A percentile compares a stretch with the other conserved stretches of the same genome.
phyloP scores from a whole-genome alignment of 768 basidiomycete genomes.

The Podaxis sp. region DNA sequence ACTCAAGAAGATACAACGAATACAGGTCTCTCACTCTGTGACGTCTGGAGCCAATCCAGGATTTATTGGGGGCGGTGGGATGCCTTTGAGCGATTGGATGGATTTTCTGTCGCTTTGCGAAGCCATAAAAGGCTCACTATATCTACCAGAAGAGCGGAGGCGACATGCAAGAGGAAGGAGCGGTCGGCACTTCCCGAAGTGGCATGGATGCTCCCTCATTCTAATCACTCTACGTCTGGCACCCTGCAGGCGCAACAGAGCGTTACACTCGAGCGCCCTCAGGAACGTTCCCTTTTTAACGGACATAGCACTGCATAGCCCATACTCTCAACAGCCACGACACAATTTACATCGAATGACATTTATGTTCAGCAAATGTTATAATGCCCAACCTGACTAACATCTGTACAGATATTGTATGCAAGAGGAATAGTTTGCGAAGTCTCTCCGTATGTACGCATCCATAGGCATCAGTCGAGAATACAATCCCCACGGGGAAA shows the following conservation, averaged over 20 bases:
- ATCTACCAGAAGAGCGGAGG: slow-evolving; percentile 2
- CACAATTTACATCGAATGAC: not conserved
- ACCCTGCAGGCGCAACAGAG: not conserved
- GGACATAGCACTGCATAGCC: not conserved
- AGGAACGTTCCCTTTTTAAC: not conserved
- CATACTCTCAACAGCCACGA: not conserved
- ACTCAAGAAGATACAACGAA: not conserved
- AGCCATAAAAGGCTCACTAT: slow-evolving; percentile 10
- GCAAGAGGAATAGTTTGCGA: not conserved
- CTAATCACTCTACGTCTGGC: not conserved
- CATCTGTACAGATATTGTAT: slow-evolving; percentile 7
- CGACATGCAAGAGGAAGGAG: slow-evolving; percentile 18
- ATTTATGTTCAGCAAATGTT: not conserved
- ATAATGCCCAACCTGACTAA: slow-evolving; percentile 6
- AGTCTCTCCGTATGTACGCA: not conserved
- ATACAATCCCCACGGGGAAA: slow-evolving; percentile 1
- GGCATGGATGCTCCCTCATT: not conserved
- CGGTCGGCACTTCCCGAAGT: slow-evolving; percentile 15
- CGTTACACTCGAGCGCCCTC: not conserved
- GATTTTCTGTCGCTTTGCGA: slow-evolving; percentile 10
- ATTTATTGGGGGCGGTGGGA: not conserved
- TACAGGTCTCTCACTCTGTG: not conserved
- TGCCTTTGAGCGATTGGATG: not conserved
- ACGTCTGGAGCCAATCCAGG: not conserved
- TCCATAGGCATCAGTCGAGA: not conserved